Base-by-base conservation (phyloP, 148 eudicot genomes). In the Camellia granthamiana region DNA sequence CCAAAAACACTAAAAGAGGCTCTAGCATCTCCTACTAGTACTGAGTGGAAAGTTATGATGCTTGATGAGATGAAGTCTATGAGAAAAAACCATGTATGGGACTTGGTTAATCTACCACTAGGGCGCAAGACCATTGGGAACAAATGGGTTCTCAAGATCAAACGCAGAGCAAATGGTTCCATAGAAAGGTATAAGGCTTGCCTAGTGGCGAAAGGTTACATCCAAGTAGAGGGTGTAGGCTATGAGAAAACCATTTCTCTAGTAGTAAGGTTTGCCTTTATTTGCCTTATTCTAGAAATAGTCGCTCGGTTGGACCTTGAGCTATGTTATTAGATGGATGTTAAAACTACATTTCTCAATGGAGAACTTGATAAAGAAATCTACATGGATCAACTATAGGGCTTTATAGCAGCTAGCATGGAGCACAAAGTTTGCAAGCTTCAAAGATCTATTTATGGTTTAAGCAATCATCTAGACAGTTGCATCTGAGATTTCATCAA, bases 331-430 rank as follows among this genome's bases (percentile, higher is more conserved):
- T 43, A 77, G 15, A 77, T 77, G 61, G 79, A 77, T 18, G 58
- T 77, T 4, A 77, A 77, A 43, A 77, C 72, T 0, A 2, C 71
- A 3, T 77, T 77, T 77, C 78, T 77, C 61, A 65, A 77, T 77
- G 59, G 72, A 30, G 77, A 74, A 10, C 8, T 74, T n/a, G 38
- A 55, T 56, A 9, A 74, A 51, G 49, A 74, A 51, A 74, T 77
- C 8, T 77, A 77, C 16, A 77, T 77, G 71, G 58, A 77, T 13
- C 43, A 47, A 10, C 70, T 59, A 44, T 1, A 11, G 16, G 79
- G 70, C 13, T 77, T 63, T 47, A 16, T 63, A 6, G 56, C 21
- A 15, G 7, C 11, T 41, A 71, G 70, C 54, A 2, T 46, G 38
- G 79, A 63, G 79, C 38, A 8, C n/a, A 51, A 77, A 77, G 70